Conservation (phyloP, 2,329 filamentous ascomycete genomes). For the Colletotrichum incanum region DNA sequence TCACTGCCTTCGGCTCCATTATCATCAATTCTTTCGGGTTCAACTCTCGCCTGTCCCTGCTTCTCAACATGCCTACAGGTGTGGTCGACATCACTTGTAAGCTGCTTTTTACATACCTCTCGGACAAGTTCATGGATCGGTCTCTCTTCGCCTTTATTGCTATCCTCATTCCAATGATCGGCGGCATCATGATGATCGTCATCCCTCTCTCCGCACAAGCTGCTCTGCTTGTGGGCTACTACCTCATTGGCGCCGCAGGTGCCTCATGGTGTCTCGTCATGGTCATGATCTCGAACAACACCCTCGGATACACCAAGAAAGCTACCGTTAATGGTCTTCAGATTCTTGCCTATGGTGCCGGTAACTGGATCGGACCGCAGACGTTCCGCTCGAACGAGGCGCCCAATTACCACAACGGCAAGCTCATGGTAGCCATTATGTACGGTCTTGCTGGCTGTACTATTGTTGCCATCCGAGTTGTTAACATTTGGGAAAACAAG, state of each 20-base stretch:
- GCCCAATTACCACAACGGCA: constrained; percentile 47
- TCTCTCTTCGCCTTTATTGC: constrained; percentile 47
- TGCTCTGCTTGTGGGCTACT: constrained; percentile 46
- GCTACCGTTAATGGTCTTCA: constrained; percentile 48
- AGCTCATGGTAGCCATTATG: constrained; percentile 48
- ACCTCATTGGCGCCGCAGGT: constrained; percentile 47
- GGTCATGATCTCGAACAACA: constrained; percentile 50
- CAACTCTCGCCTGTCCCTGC: constrained; percentile 30
- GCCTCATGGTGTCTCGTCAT: constrained; percentile 48
- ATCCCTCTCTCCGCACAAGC: constrained; percentile 46
- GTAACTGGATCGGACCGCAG: constrained; percentile 48
- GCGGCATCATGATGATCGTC: constrained; percentile 49
- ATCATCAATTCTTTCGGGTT: constrained; percentile 45
- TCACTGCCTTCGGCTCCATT: constrained; percentile 43
- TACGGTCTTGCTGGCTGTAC: constrained; percentile 43
- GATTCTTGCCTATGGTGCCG: constrained; percentile 45
- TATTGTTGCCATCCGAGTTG: constrained; percentile 42
- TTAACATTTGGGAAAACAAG: constrained; percentile 47
- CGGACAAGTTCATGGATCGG: constrained; percentile 48
- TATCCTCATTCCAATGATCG: constrained; percentile 48
- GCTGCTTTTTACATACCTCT: constrained; percentile 48
- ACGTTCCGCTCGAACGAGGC: constrained; percentile 47
- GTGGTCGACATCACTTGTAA: constrained; percentile 43
- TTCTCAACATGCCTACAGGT: constrained; percentile 46
- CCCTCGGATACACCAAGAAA: constrained; percentile 51